Evolutionary conservation across 139 green algal species (phyloP), one percentile per base, ranked within the genome.

Genomic region (Volvox africanus): DNA sequence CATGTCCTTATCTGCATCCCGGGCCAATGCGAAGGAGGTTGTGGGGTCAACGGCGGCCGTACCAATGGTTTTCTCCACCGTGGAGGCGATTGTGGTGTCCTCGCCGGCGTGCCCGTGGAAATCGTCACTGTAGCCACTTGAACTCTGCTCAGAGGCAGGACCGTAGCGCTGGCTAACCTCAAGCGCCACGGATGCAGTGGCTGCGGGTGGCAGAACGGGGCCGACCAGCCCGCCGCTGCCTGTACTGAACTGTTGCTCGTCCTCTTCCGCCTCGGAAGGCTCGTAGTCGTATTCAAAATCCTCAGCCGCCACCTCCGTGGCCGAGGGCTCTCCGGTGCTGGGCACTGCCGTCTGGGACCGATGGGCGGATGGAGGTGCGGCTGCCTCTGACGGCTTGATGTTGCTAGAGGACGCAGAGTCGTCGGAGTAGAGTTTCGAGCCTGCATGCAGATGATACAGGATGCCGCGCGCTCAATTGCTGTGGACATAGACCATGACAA

Each of bases 101-200:
- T 79, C 21, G 71, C 26, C 71, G 26, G 71, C 26, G 24, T 79
- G 71, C 21, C 61, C 86, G 18, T 30, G 12, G 37, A 90, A 90
- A 44, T 90, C 86, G 16, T 83, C 86, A 14, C 50, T 84, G 73
- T 90, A 90, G 30, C 21, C 30, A 24, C 30, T 24, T 0, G 86
- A 83, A 55, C 37, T 82, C 36, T 26, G 32, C 17, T 76, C 21
- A 0, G 86, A 83, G 20, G 73, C 50, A n/a, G 86, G 86, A 33
- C 86, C 86, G 73, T 90, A 90, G 22, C 86, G 86, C 86, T 83
- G 69, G 86, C 86, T 83, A 30, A 76, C 86, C 50, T 90, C 86
- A n/a, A 83, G 2, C 26, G 36, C 86, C 30, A 83, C 30, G 1
- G 35, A 35, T 11, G n/a, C 2, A 12, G 69, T 50, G 18, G n/a